phyloP scores from a whole-genome alignment of 2,329 filamentous ascomycete genomes.

The Aspergillus fischeri region DNA sequence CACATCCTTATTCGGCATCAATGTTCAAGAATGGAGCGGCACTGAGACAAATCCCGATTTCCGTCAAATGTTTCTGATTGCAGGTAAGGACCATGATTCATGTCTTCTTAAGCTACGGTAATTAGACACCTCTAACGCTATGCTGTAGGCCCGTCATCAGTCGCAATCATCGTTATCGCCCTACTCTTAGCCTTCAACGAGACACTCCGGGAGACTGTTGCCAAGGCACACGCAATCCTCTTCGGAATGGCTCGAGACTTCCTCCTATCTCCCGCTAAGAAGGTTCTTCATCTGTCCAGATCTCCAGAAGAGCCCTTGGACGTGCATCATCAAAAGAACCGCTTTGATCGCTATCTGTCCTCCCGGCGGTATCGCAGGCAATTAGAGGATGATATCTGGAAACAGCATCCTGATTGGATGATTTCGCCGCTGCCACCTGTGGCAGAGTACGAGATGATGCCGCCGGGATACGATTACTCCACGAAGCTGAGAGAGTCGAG shows the following conservation, averaged over 20 bases:
- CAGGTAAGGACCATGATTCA: constrained; percentile 14
- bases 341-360: constrained; percentile 24
- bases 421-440: constrained; percentile 8
- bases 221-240: constrained; percentile 21
- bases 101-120: not conserved
- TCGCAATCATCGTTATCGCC: constrained; percentile 50
- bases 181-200: constrained; percentile 54
- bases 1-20: constrained; percentile 63
- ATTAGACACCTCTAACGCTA: not conserved
- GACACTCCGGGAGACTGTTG: constrained; percentile 22
- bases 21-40: constrained; percentile 58
- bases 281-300: constrained; percentile 6
- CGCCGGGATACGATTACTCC: constrained; percentile 1
- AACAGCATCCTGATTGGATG: constrained; percentile 19
- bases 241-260: constrained; percentile 21
- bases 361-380: constrained; percentile 16
- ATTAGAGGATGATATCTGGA: constrained; percentile 30
- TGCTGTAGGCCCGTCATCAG: constrained; percentile 35
- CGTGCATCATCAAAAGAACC: constrained; percentile 10
- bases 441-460: constrained; percentile 7
- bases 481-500: constrained; percentile 8
- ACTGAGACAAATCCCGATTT: constrained; percentile 36
- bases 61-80: constrained; percentile 23
- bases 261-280: constrained; percentile 16
- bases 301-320: not conserved